Evolutionary conservation across 805 yeast species (phyloP).

Genomic region (Nakazawaea siamensis): DNA sequence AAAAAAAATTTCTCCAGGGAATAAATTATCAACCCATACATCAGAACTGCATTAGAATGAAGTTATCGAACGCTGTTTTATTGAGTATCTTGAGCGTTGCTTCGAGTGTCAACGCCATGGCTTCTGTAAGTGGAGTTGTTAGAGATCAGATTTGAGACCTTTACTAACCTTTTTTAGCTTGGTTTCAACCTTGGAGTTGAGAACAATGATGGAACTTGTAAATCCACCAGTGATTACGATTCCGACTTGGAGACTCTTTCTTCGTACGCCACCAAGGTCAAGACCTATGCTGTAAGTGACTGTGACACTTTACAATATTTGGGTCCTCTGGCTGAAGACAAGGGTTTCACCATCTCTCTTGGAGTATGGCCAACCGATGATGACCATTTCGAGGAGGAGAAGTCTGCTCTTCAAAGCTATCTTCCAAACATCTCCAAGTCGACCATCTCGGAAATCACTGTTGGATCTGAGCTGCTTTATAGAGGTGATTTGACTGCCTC

Average conservation of each 20-base stretch:
- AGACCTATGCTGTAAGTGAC: slow-evolving; percentile 89
- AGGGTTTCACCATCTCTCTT: slow-evolving; percentile 67
- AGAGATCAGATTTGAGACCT: too few relatives aligned
- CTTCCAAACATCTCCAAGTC: slow-evolving; percentile 66
- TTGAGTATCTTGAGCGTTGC: slow-evolving; percentile 3
- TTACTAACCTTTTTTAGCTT: slow-evolving; percentile 27
- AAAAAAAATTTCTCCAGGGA: too few relatives aligned
- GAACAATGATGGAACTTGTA: slow-evolving; percentile 69
- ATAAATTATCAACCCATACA: too few relatives aligned
- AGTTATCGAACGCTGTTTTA: slow-evolving; percentile 3
- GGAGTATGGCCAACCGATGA: slow-evolving; percentile 96
- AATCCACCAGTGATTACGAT: slow-evolving; percentile 60
- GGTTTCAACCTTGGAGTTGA: slow-evolving; percentile 86
- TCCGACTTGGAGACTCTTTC: slow-evolving; percentile 56
- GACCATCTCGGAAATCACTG: slow-evolving; percentile 70
- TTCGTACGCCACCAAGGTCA: slow-evolving; percentile 54
- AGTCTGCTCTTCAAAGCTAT: slow-evolving; percentile 57
- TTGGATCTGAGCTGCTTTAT: slow-evolving; percentile 94
- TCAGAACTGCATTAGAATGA: too few relatives aligned
- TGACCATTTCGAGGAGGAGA: slow-evolving; percentile 66
- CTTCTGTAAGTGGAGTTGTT: slow-evolving; percentile 4
- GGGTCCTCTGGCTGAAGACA: slow-evolving; percentile 79
- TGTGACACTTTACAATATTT: slow-evolving; percentile 81
- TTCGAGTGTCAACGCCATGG: slow-evolving; percentile 4
- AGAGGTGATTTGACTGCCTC: slow-evolving; percentile 77